A percentile compares a stretch with the other conserved stretches of the same genome.
These are phyloP conservation scores for Saccharomycopsis sp. DNA, from an alignment of 805 yeast species.

Conservation along the genomic window DNA sequence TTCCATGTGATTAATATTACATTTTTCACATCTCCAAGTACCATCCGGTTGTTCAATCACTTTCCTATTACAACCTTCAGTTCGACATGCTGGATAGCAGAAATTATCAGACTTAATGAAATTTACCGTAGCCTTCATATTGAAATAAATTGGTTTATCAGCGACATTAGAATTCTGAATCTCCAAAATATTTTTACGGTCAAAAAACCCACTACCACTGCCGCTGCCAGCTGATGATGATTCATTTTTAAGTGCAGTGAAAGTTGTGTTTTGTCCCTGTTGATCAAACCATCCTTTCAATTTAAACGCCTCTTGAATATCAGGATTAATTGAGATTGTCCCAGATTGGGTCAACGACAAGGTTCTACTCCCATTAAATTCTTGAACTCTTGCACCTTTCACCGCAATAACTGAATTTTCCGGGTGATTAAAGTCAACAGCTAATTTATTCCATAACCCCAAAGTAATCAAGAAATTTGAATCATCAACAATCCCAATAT, in stretches of 20 bases:
- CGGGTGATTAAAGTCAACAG: constrained; percentile 65
- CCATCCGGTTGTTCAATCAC: constrained; percentile 67
- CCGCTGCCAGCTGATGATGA: constrained; percentile 30
- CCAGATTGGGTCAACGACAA: constrained; percentile 77
- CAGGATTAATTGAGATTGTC: constrained; percentile 73
- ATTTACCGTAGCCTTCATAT: constrained; percentile 65
- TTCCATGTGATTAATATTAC: constrained; percentile 58
- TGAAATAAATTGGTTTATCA: constrained; percentile 76
- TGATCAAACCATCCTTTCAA: constrained; percentile 94
- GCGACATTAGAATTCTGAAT: constrained; percentile 68
- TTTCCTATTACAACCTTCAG: constrained; percentile 76
- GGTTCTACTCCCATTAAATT: constrained; percentile 72
- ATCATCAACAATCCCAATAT: constrained; percentile 78
- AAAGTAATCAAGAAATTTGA: constrained; percentile 66
- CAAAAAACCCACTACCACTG: constrained; percentile 32
- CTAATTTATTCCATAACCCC: constrained; percentile 88
- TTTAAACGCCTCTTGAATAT: constrained; percentile 76
- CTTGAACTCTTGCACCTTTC: constrained; percentile 84
- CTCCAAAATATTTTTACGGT: constrained; percentile 59
- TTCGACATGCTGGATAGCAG: constrained; percentile 83
- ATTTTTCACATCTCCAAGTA: constrained; percentile 90
- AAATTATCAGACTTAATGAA: constrained; percentile 69
- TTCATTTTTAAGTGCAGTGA: constrained; percentile 56
- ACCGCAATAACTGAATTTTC: constrained; percentile 84
- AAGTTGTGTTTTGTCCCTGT: constrained; percentile 57